Percentiles rank a stretch among this genome's conserved stretches.
phyloP scores from a whole-genome alignment of 495 filamentous ascomycete species.

The Lasiosphaeria ovina region DNA sequence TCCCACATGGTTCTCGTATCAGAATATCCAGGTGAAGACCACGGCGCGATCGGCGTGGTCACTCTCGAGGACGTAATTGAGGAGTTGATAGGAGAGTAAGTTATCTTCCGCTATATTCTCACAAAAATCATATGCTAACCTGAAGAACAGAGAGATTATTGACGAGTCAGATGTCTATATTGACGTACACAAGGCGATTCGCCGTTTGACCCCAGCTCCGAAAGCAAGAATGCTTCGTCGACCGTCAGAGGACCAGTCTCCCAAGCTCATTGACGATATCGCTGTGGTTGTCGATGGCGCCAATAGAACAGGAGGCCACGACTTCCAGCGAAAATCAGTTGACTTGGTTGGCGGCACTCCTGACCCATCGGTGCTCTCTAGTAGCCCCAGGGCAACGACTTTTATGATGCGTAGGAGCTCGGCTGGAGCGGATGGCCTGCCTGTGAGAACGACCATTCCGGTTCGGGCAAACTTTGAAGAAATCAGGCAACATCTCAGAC shows the following conservation, averaged over 20 bases:
- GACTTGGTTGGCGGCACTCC: conserved; percentile 22
- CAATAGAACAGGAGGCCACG: conserved; percentile 7
- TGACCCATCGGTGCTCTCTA: conserved; percentile 31
- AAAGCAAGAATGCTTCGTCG: conserved; percentile 31
- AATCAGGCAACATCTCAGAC: conserved; percentile 78
- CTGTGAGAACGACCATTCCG: conserved; percentile 37
- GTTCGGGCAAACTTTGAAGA: conserved; percentile 59
- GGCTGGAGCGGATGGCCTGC: conserved; percentile 44
- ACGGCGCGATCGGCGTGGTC: conserved; percentile 87
- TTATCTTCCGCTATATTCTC: conserved; percentile 18
- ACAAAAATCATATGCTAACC: conserved; percentile 10
- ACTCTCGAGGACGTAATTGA: conserved; percentile 98
- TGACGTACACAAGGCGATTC: conserved; percentile 94
- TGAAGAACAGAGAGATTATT: conserved; percentile 59
- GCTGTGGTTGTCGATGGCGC: conserved; percentile 14
- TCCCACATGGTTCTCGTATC: conserved; percentile 98
- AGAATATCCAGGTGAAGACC: conserved; percentile 80
- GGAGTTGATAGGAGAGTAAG: conserved; percentile 94
- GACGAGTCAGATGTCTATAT: conserved; percentile 93
- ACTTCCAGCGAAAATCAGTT: conserved; percentile 8
- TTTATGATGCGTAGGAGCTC: conserved; percentile 58
- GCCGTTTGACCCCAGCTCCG: conserved; percentile 55
- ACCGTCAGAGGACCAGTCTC: conserved; percentile 20
- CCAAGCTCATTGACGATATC: conserved; percentile 15
- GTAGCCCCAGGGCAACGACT: conserved; percentile 46